Base-by-base conservation (phyloP, 257 asterid genomes). In the Leptodermis oblonga region DNA sequence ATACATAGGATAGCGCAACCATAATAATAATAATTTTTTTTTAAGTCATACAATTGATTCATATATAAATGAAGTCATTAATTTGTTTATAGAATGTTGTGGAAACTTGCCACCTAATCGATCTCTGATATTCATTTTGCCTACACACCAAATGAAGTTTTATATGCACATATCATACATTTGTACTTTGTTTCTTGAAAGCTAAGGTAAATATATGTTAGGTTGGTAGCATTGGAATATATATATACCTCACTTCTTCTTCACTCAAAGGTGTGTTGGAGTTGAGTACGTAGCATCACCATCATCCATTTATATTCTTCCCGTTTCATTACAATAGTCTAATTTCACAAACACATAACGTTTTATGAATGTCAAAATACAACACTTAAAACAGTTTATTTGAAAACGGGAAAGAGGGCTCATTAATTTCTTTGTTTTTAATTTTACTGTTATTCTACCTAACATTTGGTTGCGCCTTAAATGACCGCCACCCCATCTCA, bases 211-310 rank as follows among this genome's bases (percentile, higher is more conserved):
- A 11, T 26, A 58, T 26, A 62, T 25, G 6, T 72, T 74, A 71
- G 70, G 73, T 76, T 74, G 70, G 73, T 76, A 68, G 10, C 67
- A 65, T 46, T 73, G 70, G 62, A 56, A n/a, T n/a, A n/a, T n/a
- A n/a, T n/a, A n/a, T n/a, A 52, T 52, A 65, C 72, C 59, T 81
- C 80, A 81, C 96, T 84, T 89, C 72, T 22, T 74, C 68, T 67
- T 80, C 81, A 89, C 95, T 87, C 90, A 85, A 88, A 84, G 88
- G 39, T 51, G 63, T 15, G 13, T 58, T 45, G 61, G 46, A 67
- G 3, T 59, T 33, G 1, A 75, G 4, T 28, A 34, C n/a, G 22
- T n/a, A 20, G 20, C 48, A 18, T 76, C 69, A 80, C n/a, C n/a
- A n/a, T n/a, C n/a, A n/a, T 77, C n/a, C 65, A 33, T 28, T 15